Conservation (phyloP, 1,284 basidiomycete species). For the Heliocybe sulcata region DNA sequence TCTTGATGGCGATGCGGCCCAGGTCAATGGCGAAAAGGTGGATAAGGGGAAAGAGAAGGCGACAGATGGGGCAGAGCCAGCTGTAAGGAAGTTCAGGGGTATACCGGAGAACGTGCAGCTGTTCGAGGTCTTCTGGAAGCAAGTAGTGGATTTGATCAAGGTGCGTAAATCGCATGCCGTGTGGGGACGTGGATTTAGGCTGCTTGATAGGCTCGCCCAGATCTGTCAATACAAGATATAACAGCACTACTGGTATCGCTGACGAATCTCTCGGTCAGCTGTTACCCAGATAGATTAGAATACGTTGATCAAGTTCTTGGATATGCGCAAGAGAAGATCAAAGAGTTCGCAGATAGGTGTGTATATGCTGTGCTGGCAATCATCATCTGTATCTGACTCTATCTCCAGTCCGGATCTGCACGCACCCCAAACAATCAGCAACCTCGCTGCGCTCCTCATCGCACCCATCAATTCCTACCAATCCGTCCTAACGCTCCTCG, state of each 20-base stretch:
- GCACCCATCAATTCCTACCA: constrained; percentile 93
- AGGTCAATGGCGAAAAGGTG: constrained; percentile 26
- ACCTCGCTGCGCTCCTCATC: constrained; percentile 83
- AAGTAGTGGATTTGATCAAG: constrained; percentile 96
- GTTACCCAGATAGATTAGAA: constrained; percentile 91
- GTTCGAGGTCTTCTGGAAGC: constrained; percentile 97
- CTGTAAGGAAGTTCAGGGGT: constrained; percentile 79
- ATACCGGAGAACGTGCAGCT: constrained; percentile 88
- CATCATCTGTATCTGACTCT: constrained; percentile 12
- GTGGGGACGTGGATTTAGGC: constrained; percentile 7
- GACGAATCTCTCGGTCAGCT: constrained; percentile 88
- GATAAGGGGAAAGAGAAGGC: constrained; percentile 50
- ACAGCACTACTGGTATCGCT: constrained; percentile 91
- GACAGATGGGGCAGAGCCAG: constrained; percentile 25
- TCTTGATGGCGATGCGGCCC: constrained; percentile 16
- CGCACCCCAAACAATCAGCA: constrained; percentile 76
- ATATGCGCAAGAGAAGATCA: constrained; percentile 81
- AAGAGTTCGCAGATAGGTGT: constrained; percentile 76
- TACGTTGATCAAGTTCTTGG: constrained; percentile 92
- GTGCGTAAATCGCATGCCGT: constrained; percentile 29
- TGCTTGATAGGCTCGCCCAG: constrained; percentile 78
- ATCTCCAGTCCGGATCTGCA: constrained; percentile 74
- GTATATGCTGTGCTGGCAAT: constrained; percentile 12
- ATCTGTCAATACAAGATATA: constrained; percentile 91
- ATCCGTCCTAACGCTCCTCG: constrained; percentile 89